phyloP scores from a whole-genome alignment of 768 basidiomycete species.

The Lactifluus rugatus region DNA sequence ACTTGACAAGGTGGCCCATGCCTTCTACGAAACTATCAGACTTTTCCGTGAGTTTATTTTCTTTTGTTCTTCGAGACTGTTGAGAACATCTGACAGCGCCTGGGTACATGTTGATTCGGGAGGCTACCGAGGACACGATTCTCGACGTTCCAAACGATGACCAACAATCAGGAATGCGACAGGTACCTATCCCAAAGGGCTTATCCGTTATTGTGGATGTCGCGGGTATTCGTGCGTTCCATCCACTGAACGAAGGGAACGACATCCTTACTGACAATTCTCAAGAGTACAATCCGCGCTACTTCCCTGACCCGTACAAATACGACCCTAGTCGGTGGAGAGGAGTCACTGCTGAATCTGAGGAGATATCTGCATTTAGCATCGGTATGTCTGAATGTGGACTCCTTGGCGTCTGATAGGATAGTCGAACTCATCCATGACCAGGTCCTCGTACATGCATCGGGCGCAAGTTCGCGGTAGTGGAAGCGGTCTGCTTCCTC shows the following conservation, averaged over 20 bases:
- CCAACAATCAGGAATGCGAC: constrained; percentile 12
- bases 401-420: neutral
- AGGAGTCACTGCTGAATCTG: constrained; percentile 17
- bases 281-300: constrained; percentile 30
- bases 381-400: constrained; percentile 11
- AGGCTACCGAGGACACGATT: constrained; percentile 24
- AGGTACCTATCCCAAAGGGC: constrained; percentile 23
- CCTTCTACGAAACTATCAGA: constrained; percentile 28
- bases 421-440: neutral
- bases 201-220: constrained; percentile 26
- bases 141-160: constrained; percentile 14
- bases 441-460: constrained; percentile 43
- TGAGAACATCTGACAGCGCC: constrained; percentile 21
- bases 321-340: constrained; percentile 34
- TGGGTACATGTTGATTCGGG: constrained; percentile 25
- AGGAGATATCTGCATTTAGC: constrained; percentile 17
- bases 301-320: constrained; percentile 30
- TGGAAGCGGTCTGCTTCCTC: constrained; percentile 45
- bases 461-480: constrained; percentile 46
- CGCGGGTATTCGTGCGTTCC: constrained; percentile 19
- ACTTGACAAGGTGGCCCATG: constrained; percentile 26
- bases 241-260: neutral
- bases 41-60: constrained; percentile 28
- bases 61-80: neutral
- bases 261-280: neutral